A percentile compares a stretch with the other conserved stretches of the same genome.
Evolutionary conservation across 805 yeast species (phyloP).

Genomic region (Saccharomycopsis fodiens): DNA sequence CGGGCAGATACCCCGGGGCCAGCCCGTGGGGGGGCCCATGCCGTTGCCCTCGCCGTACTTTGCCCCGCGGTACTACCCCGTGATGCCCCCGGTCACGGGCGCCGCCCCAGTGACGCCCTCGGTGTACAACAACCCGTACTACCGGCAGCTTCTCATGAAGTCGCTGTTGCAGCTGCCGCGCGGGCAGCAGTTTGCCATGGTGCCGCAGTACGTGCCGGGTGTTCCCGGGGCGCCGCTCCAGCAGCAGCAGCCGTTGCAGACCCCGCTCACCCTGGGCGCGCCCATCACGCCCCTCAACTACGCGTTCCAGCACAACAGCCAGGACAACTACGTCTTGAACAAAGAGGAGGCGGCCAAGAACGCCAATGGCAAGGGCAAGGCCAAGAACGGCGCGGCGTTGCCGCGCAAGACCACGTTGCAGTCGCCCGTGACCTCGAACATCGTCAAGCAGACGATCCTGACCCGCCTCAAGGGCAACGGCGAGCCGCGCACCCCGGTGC

Average conservation of each 20-base stretch:
- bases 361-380: slow-evolving; percentile 5
- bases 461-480: slow-evolving; percentile 9
- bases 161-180: slow-evolving; percentile 6
- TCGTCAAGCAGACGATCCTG: slow-evolving; percentile 18
- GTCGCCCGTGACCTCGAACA: slow-evolving; percentile 15
- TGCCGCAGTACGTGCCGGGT: slow-evolving; percentile 2
- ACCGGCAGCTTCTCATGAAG: slow-evolving; percentile 8
- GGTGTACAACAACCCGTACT: slow-evolving; percentile 12
- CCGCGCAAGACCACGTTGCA: slow-evolving; percentile 13
- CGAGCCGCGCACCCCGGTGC: slow-evolving; percentile 20
- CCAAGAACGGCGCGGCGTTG: neutral
- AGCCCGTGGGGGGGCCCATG: neutral
- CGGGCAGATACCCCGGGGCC: slow-evolving; percentile 9
- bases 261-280: slow-evolving; percentile 5
- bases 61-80: slow-evolving; percentile 21
- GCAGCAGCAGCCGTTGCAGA: slow-evolving; percentile 1
- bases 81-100: neutral
- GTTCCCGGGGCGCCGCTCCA: slow-evolving; percentile 11
- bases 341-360: slow-evolving; percentile 9
- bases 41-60: slow-evolving; percentile 8
- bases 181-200: slow-evolving; percentile 1
- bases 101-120: slow-evolving; percentile 14
- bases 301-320: slow-evolving; percentile 11
- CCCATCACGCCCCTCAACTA: slow-evolving; percentile 19
- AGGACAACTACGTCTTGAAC: slow-evolving; percentile 18